Evolutionary conservation across 768 basidiomycete species (phyloP).

Genomic region (Clitopilus passeckerianus): DNA sequence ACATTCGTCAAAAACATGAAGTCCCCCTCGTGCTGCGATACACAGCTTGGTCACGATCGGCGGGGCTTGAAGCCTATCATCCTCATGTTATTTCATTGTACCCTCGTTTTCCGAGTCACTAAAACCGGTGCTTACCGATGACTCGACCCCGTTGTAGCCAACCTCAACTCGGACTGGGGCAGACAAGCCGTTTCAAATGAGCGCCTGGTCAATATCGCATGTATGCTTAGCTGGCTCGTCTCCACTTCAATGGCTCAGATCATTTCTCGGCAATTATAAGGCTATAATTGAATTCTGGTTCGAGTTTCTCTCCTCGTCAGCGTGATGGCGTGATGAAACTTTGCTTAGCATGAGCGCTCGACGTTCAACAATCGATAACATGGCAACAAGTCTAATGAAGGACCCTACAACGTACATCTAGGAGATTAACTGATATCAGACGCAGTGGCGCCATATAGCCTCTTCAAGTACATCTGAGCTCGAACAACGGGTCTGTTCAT

Average conservation of each 20-base stretch:
- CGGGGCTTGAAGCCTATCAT: background rate
- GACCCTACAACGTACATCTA: background rate
- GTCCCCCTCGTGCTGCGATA: background rate
- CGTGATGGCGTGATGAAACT: background rate
- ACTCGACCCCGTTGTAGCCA: background rate
- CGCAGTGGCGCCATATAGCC: background rate
- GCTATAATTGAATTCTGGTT: background rate
- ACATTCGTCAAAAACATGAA: background rate
- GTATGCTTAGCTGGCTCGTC: background rate
- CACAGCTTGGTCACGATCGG: background rate
- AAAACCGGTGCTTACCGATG: background rate
- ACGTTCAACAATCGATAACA: background rate
- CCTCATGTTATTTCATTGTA: background rate
- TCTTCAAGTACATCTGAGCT: background rate
- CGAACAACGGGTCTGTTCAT: background rate
- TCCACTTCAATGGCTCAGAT: background rate
- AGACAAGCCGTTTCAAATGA: background rate
- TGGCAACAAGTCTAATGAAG: background rate
- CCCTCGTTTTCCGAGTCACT: background rate
- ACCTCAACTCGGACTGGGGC: background rate
- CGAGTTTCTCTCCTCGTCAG: background rate
- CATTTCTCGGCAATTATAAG: background rate
- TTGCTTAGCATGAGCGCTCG: background rate
- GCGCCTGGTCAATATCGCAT: background rate
- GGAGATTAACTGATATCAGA: too few relatives aligned